Conservation (phyloP, 73 alveolate species). For the Effrenium voratum region DNA sequence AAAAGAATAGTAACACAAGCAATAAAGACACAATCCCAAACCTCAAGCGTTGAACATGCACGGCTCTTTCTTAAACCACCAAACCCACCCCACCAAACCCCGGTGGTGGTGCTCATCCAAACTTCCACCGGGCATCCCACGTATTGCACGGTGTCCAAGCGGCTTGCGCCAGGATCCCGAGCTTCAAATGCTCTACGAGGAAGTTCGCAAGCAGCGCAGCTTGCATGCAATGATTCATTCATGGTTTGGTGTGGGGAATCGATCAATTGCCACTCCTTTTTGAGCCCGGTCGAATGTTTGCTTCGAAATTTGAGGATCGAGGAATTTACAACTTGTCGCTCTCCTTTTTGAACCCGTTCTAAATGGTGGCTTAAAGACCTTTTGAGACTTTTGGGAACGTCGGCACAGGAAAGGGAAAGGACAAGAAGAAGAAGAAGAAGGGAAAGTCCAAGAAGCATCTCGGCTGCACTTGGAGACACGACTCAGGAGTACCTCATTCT, state of each 20-base stretch:
- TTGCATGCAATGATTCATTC: neutral
- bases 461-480: neutral
- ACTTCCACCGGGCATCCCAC: neutral
- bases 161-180: conserved; percentile 29
- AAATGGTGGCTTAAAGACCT: neutral
- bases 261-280: too few relatives aligned
- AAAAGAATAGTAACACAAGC: neutral
- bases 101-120: neutral
- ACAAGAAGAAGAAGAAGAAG: conserved; percentile 32
- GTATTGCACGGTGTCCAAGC: neutral
- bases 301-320: neutral
- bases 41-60: too few relatives aligned
- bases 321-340: neutral
- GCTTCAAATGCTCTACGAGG: conserved; percentile 64
- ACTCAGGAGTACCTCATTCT: too few relatives aligned
- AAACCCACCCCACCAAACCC: neutral
- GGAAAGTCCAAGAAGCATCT: conserved; percentile 40
- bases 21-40: neutral
- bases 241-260: too few relatives aligned
- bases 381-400: neutral
- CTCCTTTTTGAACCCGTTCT: neutral
- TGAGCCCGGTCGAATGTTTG: neutral
- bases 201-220: conserved; percentile 52
- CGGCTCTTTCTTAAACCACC: neutral
- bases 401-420: conserved; percentile 54